Percentiles rank a stretch among this genome's conserved stretches.
These are phyloP conservation scores for Stropharia rugosoannulata DNA, from an alignment of 768 basidiomycete genomes.

Conservation along the genomic window DNA sequence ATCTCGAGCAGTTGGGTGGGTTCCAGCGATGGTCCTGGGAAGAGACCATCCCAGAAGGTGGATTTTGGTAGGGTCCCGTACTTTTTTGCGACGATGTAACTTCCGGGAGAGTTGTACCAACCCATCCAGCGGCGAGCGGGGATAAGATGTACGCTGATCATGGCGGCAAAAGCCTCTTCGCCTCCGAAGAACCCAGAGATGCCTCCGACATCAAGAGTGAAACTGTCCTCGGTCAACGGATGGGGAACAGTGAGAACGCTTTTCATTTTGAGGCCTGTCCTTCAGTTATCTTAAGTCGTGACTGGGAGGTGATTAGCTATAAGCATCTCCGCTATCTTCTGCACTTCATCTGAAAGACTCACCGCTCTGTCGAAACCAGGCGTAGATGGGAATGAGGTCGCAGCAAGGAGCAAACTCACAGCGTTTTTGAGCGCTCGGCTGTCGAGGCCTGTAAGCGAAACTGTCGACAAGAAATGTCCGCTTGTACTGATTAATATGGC, in stretches of 20 bases:
- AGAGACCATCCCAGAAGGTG: conserved; percentile 12
- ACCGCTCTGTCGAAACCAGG: no score
- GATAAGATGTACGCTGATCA: conserved; percentile 12
- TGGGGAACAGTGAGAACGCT: not conserved
- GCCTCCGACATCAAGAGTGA: conserved; percentile 10
- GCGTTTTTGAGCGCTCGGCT: no score
- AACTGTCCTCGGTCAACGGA: conserved; percentile 4
- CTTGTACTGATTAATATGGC: no score
- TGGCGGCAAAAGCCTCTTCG: conserved; percentile 11
- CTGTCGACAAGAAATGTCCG: no score
- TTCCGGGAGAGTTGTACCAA: conserved; percentile 14
- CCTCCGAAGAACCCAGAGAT: conserved; percentile 15
- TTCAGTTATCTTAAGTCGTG: no score
- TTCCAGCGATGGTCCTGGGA: conserved; percentile 1
- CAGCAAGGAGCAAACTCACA: no score
- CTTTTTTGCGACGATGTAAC: conserved; percentile 14
- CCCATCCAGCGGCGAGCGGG: conserved; percentile 10
- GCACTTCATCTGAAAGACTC: no score
- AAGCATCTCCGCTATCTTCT: no score
- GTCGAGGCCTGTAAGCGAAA: no score
- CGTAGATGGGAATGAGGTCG: no score
- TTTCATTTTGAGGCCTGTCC: not conserved
- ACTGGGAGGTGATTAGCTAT: no score
- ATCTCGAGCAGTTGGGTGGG: conserved; percentile 8
- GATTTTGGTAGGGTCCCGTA: conserved; percentile 8